phyloP scores from a whole-genome alignment of 257 asterid species.

The Solanum pennellii region DNA sequence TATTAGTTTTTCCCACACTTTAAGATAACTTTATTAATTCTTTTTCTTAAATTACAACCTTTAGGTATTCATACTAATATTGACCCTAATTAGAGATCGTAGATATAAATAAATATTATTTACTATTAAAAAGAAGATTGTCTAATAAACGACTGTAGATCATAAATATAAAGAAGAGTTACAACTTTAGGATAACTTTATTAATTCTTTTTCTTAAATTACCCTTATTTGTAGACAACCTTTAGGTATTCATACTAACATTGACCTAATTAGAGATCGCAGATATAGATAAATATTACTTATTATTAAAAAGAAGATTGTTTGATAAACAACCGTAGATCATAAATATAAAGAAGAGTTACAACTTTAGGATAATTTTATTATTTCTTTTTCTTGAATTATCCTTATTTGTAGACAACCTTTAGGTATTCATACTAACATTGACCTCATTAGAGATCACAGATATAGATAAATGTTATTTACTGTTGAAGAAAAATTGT shows the following conservation, averaged over 20 bases:
- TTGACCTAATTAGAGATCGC: background rate
- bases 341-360: too few relatives aligned
- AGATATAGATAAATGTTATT: too few relatives aligned
- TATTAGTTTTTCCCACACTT: background rate
- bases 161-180: too few relatives aligned
- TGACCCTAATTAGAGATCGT: background rate
- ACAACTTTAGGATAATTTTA: background rate
- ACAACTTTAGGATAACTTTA: background rate
- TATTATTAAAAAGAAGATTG: fast-evolving
- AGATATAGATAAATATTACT: too few relatives aligned
- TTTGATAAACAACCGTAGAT: background rate
- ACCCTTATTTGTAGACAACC: too few relatives aligned
- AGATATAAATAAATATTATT: too few relatives aligned
- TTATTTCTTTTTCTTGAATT: background rate
- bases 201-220: background rate
- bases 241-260: background rate
- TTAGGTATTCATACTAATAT: background rate
- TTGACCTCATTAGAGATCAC: background rate
- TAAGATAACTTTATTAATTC: background rate
- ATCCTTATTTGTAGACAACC: too few relatives aligned
- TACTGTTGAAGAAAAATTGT: fast-evolving
- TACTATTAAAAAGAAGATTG: fast-evolving
- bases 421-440: background rate
- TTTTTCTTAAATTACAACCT: background rate
- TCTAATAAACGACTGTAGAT: background rate